phyloP scores from a whole-genome alignment of 495 filamentous ascomycete genomes.

The Aspergillus nanangensis region DNA sequence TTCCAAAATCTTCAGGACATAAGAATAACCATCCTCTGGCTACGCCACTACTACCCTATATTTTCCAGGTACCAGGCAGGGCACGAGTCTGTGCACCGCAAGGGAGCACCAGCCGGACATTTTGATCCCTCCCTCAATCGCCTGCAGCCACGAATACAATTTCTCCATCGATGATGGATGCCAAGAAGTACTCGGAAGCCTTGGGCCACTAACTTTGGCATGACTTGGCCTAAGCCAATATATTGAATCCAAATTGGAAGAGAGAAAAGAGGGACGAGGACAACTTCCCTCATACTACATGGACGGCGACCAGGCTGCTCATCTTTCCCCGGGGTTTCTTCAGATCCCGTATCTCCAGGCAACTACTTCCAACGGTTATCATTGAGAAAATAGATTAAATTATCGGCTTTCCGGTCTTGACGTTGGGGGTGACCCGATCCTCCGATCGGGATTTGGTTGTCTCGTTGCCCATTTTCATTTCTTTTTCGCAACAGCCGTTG shows the following conservation, averaged over 20 bases:
- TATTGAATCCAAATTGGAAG: constrained; percentile 6
- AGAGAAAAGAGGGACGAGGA: too few species aligned
- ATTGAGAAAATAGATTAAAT: too few species aligned
- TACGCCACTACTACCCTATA: neutral
- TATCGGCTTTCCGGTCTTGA: too few species aligned
- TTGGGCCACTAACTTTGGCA: too few species aligned
- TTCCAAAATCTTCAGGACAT: too few species aligned
- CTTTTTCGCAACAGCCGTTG: too few species aligned
- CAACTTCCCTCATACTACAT: too few species aligned
- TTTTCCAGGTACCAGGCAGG: constrained; percentile 10
- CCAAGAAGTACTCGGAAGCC: constrained; percentile 3
- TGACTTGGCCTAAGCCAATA: constrained; percentile 11
- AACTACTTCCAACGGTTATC: neutral
- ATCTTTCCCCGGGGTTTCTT: neutral
- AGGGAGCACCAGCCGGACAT: constrained; percentile 16
- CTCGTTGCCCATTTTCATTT: neutral
- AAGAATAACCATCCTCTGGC: too few species aligned
- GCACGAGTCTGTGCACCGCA: constrained; percentile 21
- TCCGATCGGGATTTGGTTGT: neutral
- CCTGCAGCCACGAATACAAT: constrained; percentile 6
- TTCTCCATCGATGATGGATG: constrained; percentile 7
- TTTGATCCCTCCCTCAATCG: constrained; percentile 7
- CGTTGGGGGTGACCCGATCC: too few species aligned
- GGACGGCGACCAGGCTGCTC: too few species aligned
- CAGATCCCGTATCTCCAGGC: neutral